Base-by-base conservation (phyloP, 768 basidiomycete genomes). In the Suillus cothurnatus region DNA sequence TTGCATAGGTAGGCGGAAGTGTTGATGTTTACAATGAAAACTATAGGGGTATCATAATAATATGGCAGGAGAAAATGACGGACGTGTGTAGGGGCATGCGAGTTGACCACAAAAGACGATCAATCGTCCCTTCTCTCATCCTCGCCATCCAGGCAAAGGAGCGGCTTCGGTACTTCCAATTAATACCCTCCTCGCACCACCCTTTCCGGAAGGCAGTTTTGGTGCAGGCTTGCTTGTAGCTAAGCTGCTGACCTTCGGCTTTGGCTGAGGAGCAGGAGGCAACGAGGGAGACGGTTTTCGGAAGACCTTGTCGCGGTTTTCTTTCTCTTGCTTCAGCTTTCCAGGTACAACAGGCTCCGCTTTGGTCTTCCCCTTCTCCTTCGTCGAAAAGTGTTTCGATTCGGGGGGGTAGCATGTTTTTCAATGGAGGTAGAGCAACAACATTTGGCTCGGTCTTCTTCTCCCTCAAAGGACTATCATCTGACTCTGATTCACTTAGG, bases 111-210 rank as follows among this genome's bases (percentile, higher is more conserved):
- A 68, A 61, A 64, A 60, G 32, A 56, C 39, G 61, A 28, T 26
- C 43, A 7, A 26, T 23, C n/a, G 26, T 17, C 1, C 12, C 32
- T 15, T 62, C 43, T 11, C 59, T 76, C 70, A 87, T 19, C 81
- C 81, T 71, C 82, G 82, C 82, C 87, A 82, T 1, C 80, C 80
- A 39, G 82, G 84, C 14, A 76, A 74, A 7, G 81, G 75, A 6
- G 86, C 86, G 6, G 89, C 89, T 63, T 90, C 88, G 2, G 82
- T 81, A 67, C 88, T 90, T 66, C 86, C 85, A n/a, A 90, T 77
- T 6, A 83, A 87, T 31, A 92, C 89, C 64, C 90, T 80, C 69
- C 90, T 79, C 6, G 90, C 84, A 7, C 88, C 90, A 34, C 81
- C 81, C 65, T 75, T 80, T 70, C 74, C 69, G 9, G 68, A 66